phyloP scores from a whole-genome alignment of 2,329 filamentous ascomycete genomes.

The Ascosphaera aggregata region DNA sequence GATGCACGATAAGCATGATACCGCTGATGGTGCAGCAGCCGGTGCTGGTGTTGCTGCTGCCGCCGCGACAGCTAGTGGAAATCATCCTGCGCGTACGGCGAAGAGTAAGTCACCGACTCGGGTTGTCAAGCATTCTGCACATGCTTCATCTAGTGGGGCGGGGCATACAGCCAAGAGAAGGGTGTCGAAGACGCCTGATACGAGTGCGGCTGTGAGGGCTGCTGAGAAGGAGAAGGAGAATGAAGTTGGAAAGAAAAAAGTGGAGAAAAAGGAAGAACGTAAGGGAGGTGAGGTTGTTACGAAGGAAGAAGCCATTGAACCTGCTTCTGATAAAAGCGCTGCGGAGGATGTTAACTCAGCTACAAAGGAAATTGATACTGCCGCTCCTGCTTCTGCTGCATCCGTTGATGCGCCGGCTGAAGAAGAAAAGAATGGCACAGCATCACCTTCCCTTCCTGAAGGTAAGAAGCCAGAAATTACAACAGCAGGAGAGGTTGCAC shows the following conservation, averaged over 20 bases:
- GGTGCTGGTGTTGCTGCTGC: background rate
- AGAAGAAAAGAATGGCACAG: too few species aligned
- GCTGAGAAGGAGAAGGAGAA: conserved; percentile 3
- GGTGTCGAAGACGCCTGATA: conserved; percentile 7
- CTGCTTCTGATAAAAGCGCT: background rate
- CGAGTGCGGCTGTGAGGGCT: conserved; percentile 9
- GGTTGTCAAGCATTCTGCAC: background rate
- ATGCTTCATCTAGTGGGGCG: background rate
- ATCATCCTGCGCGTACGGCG: background rate
- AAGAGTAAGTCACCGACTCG: background rate
- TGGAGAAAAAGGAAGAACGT: background rate
- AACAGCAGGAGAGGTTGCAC: too few species aligned
- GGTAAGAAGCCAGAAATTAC: too few species aligned
- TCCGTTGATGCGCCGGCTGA: too few species aligned
- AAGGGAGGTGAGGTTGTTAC: background rate
- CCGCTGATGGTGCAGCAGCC: conserved; percentile 7
- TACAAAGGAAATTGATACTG: too few species aligned
- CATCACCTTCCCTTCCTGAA: too few species aligned
- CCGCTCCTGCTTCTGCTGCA: too few species aligned
- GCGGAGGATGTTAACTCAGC: background rate
- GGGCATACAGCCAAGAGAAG: conserved; percentile 2
- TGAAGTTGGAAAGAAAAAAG: conserved; percentile 5
- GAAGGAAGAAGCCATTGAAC: background rate
- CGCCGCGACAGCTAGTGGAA: background rate
- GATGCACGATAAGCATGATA: conserved; percentile 22